Conservation (phyloP, 257 asterid genomes). For the Gentiana straminea region DNA sequence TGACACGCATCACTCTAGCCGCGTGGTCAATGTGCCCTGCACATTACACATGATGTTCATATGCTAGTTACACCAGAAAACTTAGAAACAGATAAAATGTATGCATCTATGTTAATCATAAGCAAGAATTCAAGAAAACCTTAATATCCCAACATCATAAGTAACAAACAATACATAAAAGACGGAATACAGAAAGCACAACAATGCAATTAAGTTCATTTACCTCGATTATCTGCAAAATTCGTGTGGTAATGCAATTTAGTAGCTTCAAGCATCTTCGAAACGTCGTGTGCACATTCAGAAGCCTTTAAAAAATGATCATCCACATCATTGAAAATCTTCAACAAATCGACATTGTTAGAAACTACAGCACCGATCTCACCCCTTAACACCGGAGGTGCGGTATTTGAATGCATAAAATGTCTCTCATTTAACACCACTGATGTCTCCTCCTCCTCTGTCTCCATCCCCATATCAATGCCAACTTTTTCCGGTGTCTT, state of each 20-base stretch:
- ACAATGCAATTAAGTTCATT: slow-evolving; percentile 2
- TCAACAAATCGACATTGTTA: slow-evolving; percentile 63
- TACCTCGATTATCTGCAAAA: slow-evolving; percentile 95
- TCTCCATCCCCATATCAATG: slow-evolving; percentile 31
- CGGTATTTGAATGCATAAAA: slow-evolving; percentile 77
- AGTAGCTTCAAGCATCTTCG: slow-evolving; percentile 92
- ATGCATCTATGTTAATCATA: too few species aligned
- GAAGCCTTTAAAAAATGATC: slow-evolving; percentile 89
- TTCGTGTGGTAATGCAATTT: slow-evolving; percentile 89
- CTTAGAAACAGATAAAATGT: not conserved
- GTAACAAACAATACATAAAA: too few species aligned
- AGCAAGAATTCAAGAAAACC: too few species aligned
- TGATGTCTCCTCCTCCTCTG: slow-evolving; percentile 51
- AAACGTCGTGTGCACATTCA: slow-evolving; percentile 77
- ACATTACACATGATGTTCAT: slow-evolving; percentile 6
- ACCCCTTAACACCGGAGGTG: slow-evolving; percentile 49
- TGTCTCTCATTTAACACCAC: slow-evolving; percentile 32
- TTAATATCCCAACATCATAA: not conserved
- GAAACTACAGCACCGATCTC: slow-evolving; percentile 9
- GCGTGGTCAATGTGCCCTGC: slow-evolving; percentile 97
- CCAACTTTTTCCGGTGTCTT: slow-evolving; percentile 60
- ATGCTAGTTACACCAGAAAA: not conserved
- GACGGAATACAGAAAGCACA: too few species aligned
- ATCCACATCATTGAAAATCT: slow-evolving; percentile 58
- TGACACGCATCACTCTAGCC: slow-evolving; percentile 88